Conservation (phyloP, 306 rosid species). For the Styphnolobium japonicum region DNA sequence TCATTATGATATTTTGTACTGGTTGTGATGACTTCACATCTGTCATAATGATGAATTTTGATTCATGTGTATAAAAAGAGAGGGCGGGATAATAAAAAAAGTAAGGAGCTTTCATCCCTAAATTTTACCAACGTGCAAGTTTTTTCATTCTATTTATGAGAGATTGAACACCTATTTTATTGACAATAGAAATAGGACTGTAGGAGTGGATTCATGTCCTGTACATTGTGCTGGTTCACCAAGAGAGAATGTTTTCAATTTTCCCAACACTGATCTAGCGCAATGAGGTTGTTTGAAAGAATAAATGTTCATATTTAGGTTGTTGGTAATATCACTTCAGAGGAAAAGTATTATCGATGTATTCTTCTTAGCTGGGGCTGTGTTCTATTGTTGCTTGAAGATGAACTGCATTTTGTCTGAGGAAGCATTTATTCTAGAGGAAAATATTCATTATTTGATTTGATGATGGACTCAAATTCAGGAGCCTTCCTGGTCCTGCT, state of each 20-base stretch:
- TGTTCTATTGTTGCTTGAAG: neutral
- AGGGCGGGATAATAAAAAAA: neutral
- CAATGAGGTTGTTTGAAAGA: neutral
- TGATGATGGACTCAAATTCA: neutral
- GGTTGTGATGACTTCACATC: neutral
- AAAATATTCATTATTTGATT: slow-evolving; percentile 1
- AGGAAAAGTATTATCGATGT: neutral
- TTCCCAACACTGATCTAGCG: neutral
- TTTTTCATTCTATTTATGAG: neutral
- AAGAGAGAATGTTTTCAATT: neutral
- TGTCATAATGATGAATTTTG: neutral
- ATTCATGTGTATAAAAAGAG: neutral
- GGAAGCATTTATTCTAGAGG: neutral
- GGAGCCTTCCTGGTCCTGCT: neutral
- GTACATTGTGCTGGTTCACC: neutral
- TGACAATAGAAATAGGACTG: neutral
- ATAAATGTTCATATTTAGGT: neutral
- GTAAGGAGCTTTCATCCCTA: neutral
- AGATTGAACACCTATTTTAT: neutral
- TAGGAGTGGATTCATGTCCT: neutral
- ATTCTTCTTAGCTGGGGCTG: neutral
- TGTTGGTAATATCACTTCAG: neutral
- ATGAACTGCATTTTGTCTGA: neutral
- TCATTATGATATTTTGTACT: neutral
- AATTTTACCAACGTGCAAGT: neutral